Evolutionary conservation across 2,329 filamentous ascomycete species (phyloP), one percentile per base, ranked within the genome.

Genomic region (Nothophoma quercina): DNA sequence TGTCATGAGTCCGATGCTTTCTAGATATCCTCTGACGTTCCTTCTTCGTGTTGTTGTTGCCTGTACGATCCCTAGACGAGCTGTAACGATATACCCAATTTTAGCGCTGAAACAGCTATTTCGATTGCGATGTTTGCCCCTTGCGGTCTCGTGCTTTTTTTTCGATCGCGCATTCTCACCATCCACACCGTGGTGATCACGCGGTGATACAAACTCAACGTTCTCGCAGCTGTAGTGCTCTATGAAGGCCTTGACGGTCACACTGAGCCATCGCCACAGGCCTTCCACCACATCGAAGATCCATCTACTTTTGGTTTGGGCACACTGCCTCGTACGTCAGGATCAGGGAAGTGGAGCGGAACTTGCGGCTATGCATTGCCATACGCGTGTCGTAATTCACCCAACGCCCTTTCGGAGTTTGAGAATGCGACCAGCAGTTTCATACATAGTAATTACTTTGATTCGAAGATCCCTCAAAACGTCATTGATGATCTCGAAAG

Each of bases 201-300:
- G 28, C 19, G 39, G 18, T 32, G 5, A 22, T 16, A 12, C 38
- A 29, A 40, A 25, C n/a, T 12, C 38, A 16, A 13, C 16, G 10
- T 19, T 10, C 38, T 16, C 22, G 26, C 25, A 30, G 12, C 26
- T 21, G 10, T 22, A 26, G 26, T 41, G 26, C 64, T 82, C 0
- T 77, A 77, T 38, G 74, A 81, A n/a, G 60, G 67, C 4, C 56
- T 79, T 26, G 65, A 65, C 1, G 40, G 46, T 6, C 63, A 63
- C 1, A 43, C 45, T 0, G 50, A 64, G 2, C 52, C 59, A 8
- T 47, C 58, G 1, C 19, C 55, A 0, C 38, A 61, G 0, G 23
- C 60, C 7, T 81, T 81, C 50, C 22, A 64, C 16, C 80, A 81
- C 45, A 50, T 71, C 4, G 39, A 53, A 8, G 79, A 80, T 39